Percentiles rank a stretch among this genome's conserved stretches.
Evolutionary conservation across 148 eudicot genomes (phyloP).

Genomic region (Nepenthes gracilis): DNA sequence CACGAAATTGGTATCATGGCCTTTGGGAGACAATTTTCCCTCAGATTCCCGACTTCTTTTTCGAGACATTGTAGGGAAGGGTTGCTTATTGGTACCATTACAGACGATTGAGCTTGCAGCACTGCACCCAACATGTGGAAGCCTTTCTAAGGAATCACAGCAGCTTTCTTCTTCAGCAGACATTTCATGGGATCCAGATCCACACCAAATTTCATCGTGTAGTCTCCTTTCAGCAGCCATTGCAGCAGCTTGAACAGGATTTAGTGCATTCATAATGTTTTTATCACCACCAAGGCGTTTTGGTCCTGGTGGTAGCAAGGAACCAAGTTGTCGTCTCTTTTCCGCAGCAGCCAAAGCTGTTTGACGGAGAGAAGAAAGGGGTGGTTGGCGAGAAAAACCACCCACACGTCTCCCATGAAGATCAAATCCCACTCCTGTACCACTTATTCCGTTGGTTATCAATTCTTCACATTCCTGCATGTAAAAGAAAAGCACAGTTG

Average conservation of each 20-base stretch:
- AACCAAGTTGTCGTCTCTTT: constrained; percentile 44
- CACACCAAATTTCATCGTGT: constrained; percentile 93
- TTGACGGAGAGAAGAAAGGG: constrained; percentile 55
- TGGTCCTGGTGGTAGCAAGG: constrained; percentile 75
- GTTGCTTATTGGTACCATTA: constrained; percentile 7
- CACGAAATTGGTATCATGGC: constrained; percentile 7
- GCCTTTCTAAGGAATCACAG: constrained; percentile 15
- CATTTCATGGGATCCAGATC: constrained; percentile 28
- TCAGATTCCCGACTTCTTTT: constrained; percentile 29
- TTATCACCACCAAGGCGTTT: constrained; percentile 82
- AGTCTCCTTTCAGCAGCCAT: constrained; percentile 99
- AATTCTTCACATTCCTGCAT: constrained; percentile 85
- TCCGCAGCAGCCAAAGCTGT: constrained; percentile 64
- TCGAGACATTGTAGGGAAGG: constrained; percentile 16
- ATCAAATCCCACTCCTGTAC: constrained; percentile 82
- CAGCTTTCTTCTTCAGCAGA: constrained; percentile 30
- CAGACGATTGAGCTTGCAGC: constrained; percentile 17
- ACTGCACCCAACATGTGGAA: constrained; percentile 4
- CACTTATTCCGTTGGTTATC: constrained; percentile 66
- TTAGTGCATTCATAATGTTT: constrained; percentile 58
- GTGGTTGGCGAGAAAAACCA: constrained; percentile 55
- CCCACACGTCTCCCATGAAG: constrained; percentile 78
- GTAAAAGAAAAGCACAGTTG: background rate
- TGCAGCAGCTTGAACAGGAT: constrained; percentile 94
- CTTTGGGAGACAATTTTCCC: constrained; percentile 7